A percentile compares a stretch with the other conserved stretches of the same genome.
phyloP scores from a whole-genome alignment of 306 rosid genomes.

The Rosa multiflora region DNA sequence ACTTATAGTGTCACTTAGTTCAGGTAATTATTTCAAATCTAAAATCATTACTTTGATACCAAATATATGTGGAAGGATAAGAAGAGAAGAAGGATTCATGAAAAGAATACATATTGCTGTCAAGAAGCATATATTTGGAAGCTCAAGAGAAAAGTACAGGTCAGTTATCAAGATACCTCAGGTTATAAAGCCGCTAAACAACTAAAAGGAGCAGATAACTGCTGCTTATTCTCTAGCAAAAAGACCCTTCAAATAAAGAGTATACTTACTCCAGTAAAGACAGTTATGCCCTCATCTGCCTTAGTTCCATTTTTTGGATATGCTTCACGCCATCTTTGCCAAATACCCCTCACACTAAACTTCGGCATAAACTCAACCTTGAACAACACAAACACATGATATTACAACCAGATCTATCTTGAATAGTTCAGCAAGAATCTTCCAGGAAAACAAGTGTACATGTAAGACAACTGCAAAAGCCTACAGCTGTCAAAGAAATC shows the following conservation, averaged over 20 bases:
- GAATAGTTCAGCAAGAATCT: slow-evolving; percentile 18
- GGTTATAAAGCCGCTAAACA: not conserved
- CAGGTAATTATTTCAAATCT: too few species aligned
- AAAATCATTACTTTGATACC: not conserved
- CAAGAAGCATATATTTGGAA: not conserved
- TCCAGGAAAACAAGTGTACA: not conserved
- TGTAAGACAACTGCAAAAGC: slow-evolving; percentile 5
- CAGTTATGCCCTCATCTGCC: slow-evolving; percentile 58
- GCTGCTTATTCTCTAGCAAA: slow-evolving; percentile 7
- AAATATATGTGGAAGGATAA: not conserved
- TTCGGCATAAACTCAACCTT: slow-evolving; percentile 97
- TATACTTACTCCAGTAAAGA: slow-evolving; percentile 88
- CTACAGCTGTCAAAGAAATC: slow-evolving; percentile 3
- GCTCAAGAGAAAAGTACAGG: not conserved
- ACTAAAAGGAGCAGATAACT: slow-evolving; percentile 22
- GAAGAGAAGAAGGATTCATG: not conserved
- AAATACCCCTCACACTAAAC: slow-evolving; percentile 88
- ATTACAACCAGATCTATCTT: slow-evolving; percentile 22
- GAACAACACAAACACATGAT: slow-evolving; percentile 34
- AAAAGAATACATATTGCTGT: not conserved
- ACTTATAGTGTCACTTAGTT: slow-evolving; percentile 5
- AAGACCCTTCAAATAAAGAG: slow-evolving; percentile 16
- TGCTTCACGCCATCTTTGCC: slow-evolving; percentile 96
- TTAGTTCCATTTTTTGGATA: slow-evolving; percentile 64
- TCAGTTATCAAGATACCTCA: not conserved